Conservation (phyloP, 2,329 filamentous ascomycete genomes). For the Tolypocladium album region DNA sequence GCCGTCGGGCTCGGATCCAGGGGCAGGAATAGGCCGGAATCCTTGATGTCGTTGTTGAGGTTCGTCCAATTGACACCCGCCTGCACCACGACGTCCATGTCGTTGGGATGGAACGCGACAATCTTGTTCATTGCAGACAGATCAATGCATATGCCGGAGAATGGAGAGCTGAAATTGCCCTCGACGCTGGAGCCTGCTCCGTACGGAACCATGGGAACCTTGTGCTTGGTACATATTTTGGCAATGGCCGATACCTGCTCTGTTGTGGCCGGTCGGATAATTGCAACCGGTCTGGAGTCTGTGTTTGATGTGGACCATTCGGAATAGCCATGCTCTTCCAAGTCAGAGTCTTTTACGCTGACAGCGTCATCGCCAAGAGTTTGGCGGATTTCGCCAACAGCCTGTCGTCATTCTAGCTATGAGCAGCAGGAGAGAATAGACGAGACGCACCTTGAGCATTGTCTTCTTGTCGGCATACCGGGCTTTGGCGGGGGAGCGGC, state of each 20-base stretch:
- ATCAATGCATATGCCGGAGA: slow-evolving; percentile 60
- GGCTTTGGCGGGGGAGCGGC: neutral
- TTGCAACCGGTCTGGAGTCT: slow-evolving; percentile 49
- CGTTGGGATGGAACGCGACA: slow-evolving; percentile 52
- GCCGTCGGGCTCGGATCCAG: slow-evolving; percentile 57
- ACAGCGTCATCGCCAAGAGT: slow-evolving; percentile 44
- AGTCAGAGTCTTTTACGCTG: slow-evolving; percentile 51
- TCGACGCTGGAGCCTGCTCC: slow-evolving; percentile 65
- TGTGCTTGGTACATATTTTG: slow-evolving; percentile 48
- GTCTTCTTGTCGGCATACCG: slow-evolving; percentile 12
- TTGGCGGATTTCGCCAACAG: slow-evolving; percentile 8
- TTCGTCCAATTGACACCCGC: slow-evolving; percentile 58
- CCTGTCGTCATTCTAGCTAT: slow-evolving; percentile 1
- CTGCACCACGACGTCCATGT: slow-evolving; percentile 63
- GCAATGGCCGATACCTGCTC: slow-evolving; percentile 55
- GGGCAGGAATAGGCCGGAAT: slow-evolving; percentile 56
- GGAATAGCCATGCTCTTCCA: slow-evolving; percentile 55
- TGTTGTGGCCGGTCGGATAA: slow-evolving; percentile 54
- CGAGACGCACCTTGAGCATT: slow-evolving; percentile 9
- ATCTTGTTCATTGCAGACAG: slow-evolving; percentile 58
- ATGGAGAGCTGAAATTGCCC: slow-evolving; percentile 58
- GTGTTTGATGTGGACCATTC: slow-evolving; percentile 63
- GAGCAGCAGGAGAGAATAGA: too few species aligned
- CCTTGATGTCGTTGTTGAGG: slow-evolving; percentile 53
- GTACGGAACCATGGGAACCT: slow-evolving; percentile 63